phyloP scores from a whole-genome alignment of 176 grass and related monocot genomes.

The Rhynchospora tenuis region DNA sequence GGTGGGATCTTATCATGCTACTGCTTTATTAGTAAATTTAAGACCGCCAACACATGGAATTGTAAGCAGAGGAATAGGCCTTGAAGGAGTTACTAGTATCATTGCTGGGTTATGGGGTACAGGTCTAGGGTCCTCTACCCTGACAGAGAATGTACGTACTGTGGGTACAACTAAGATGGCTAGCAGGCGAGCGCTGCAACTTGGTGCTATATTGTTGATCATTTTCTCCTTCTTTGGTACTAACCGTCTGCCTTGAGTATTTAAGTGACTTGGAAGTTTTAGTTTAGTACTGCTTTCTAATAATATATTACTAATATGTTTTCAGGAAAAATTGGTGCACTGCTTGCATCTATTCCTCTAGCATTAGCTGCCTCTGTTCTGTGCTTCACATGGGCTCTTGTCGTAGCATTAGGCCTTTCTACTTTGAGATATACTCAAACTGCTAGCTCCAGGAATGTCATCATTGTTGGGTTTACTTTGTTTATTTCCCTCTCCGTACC shows the following conservation, averaged over 20 bases:
- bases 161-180: conserved; percentile 80
- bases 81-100: conserved; percentile 85
- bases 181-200: conserved; percentile 70
- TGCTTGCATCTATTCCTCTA: conserved; percentile 83
- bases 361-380: conserved; percentile 80
- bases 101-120: conserved; percentile 93
- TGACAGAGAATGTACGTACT: conserved; percentile 94
- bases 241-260: not conserved
- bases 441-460: conserved; percentile 95
- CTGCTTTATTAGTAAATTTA: conserved; percentile 77
- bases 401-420: conserved; percentile 72
- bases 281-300: not conserved
- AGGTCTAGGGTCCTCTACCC: conserved; percentile 70
- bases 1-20: conserved; percentile 85
- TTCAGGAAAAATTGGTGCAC: conserved; percentile 90
- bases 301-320: not conserved
- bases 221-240: conserved; percentile 84
- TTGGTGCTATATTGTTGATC: conserved; percentile 65
- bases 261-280: not conserved
- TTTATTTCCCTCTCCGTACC: conserved; percentile 90
- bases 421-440: conserved; percentile 90
- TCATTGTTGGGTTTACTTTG: conserved; percentile 96
- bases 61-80: conserved; percentile 92
- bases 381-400: conserved; percentile 91
- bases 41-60: conserved; percentile 84